Evolutionary conservation across 2,329 filamentous ascomycete genomes (phyloP).

Genomic region (Ophiostoma australiae): DNA sequence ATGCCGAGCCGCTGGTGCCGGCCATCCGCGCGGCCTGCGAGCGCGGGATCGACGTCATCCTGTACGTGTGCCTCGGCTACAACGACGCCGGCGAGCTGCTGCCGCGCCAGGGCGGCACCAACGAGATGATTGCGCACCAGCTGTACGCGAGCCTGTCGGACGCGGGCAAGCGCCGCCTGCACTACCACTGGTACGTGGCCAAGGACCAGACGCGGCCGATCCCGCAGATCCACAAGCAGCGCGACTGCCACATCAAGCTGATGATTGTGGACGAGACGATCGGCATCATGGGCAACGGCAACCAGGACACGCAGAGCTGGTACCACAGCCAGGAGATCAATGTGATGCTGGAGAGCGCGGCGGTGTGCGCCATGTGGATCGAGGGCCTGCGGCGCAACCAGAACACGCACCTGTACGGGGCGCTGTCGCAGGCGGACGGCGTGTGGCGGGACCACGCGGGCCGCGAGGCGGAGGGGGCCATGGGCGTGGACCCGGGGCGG

Average conservation of each 20-base stretch:
- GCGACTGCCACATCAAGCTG: conserved; percentile 72
- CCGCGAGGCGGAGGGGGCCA: conserved; percentile 44
- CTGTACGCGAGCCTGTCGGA: conserved; percentile 53
- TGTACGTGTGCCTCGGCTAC: conserved; percentile 72
- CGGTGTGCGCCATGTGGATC: conserved; percentile 59
- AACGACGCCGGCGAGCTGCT: conserved; percentile 74
- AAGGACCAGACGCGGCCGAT: conserved; percentile 68
- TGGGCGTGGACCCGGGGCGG: conserved; percentile 49
- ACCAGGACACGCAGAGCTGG: conserved; percentile 77
- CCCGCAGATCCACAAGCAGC: conserved; percentile 58
- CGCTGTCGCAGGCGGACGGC: conserved; percentile 50
- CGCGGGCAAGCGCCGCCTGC: conserved; percentile 46
- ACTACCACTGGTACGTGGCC: conserved; percentile 65
- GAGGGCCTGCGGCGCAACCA: conserved; percentile 52
- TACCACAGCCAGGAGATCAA: conserved; percentile 76
- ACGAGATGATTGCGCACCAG: conserved; percentile 62
- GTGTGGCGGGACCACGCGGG: conserved; percentile 56
- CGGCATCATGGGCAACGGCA: conserved; percentile 69
- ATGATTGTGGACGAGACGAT: conserved; percentile 66
- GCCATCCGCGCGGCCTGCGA: conserved; percentile 61
- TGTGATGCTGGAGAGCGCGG: conserved; percentile 62
- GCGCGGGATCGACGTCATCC: conserved; percentile 61
- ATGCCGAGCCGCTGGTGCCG: conserved; percentile 62
- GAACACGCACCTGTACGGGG: conserved; percentile 58
- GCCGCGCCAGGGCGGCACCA: conserved; percentile 69